Evolutionary conservation across 1,139 yeast genomes (phyloP).

Genomic region (Taphrina confusa): DNA sequence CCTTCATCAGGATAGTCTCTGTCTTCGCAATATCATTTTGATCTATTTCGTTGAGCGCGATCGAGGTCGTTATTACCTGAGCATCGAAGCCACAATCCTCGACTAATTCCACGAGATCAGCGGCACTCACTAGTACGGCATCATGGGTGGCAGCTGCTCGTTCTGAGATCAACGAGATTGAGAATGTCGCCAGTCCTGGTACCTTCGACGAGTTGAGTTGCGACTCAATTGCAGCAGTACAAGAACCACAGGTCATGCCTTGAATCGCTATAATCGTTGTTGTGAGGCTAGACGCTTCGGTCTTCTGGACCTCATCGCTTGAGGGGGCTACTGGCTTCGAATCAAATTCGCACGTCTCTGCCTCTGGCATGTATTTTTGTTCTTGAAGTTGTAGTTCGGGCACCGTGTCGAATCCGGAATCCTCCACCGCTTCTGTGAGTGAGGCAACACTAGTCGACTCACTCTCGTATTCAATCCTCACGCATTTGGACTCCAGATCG

Average conservation of each 20-base stretch:
- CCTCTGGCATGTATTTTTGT: background rate
- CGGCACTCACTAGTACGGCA: background rate
- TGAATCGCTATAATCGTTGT: slow-evolving; percentile 42
- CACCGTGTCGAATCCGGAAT: slow-evolving; percentile 29
- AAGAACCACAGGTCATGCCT: slow-evolving; percentile 92
- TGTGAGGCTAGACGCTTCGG: slow-evolving; percentile 11
- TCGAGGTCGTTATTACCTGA: slow-evolving; percentile 7
- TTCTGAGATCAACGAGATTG: slow-evolving; percentile 17
- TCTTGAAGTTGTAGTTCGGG: background rate
- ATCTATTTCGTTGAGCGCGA: slow-evolving; percentile 1
- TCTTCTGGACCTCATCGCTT: background rate
- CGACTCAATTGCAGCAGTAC: slow-evolving; percentile 64
- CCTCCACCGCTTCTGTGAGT: slow-evolving; percentile 25
- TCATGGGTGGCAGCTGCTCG: slow-evolving; percentile 30
- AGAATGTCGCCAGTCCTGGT: slow-evolving; percentile 18
- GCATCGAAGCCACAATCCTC: slow-evolving; percentile 39
- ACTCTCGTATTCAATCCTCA: slow-evolving; percentile 55
- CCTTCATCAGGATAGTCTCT: slow-evolving; percentile 42
- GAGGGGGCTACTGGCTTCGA: background rate
- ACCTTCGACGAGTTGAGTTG: slow-evolving; percentile 48
- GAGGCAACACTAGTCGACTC: slow-evolving; percentile 3
- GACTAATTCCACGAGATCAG: slow-evolving; percentile 21
- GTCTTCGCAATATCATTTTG: background rate
- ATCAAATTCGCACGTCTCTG: background rate
- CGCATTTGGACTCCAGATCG: slow-evolving; percentile 73